Base-by-base conservation (phyloP, 2,329 filamentous ascomycete species). In the Aschersonia sp. region DNA sequence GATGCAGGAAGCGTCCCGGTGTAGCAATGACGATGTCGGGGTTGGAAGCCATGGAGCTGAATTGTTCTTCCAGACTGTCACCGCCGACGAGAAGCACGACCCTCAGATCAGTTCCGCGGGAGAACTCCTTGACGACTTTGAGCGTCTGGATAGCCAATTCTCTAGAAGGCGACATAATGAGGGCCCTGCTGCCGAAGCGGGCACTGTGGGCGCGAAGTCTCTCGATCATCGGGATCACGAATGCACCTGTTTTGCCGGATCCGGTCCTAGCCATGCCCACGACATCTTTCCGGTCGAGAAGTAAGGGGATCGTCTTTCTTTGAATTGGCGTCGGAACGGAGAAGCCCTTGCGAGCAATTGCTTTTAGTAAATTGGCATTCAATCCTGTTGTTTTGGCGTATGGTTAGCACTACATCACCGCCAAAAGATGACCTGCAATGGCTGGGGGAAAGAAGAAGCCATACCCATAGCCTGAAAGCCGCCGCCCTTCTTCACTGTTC, bases 201-300 rank as follows among this genome's bases (percentile, higher is more conserved):
- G 82, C 81, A 59, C 85, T 94, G 64, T 98, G 94, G 30, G 79
- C 76, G 64, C 89, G 94, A 51, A 98, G 71, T 54, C 83, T 85
- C 69, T 98, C 87, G 51, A 98, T 88, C 90, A 98, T 95, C 42
- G 92, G 92, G 53, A 98, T 94, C 30, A 97, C 88, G 64, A 98
- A 98, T 29, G 92, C 92, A 1, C 89, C 92, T 1, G 94, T 98
- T 71, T 98, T 98, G 69, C 92, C 92, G 22, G 89, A 97, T 62
- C 92, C 92, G n/a, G 94, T 98, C 54, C 94, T 77, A 6, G 92
- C 92, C 92, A 98, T 98, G 54, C 89, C 94, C 30, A 98, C 90
- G n/a, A 97, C 86, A 73, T 98, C 92, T 66, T 88, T 86, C 47
- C 84, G 79, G 51, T 94, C 85, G 56, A 97, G 72, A 48, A 98